Evolutionary conservation across 192 early-diverging fungal species (phyloP).

Genomic region (Cladochytrium replicatum): DNA sequence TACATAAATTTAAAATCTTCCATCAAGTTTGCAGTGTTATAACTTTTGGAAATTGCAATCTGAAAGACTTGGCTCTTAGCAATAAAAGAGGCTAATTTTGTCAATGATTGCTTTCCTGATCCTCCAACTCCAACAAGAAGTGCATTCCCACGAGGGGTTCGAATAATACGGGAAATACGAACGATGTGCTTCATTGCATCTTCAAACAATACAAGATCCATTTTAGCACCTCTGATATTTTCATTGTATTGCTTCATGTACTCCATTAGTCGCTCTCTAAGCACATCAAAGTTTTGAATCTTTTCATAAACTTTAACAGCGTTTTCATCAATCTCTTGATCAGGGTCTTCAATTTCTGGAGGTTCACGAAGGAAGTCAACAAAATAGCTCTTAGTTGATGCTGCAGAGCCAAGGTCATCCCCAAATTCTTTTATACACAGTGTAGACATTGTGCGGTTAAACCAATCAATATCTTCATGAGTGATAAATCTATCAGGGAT

Average conservation of each 20-base stretch:
- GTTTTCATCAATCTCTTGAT: constrained; percentile 49
- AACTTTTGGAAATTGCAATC: constrained; percentile 54
- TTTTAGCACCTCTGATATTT: constrained; percentile 45
- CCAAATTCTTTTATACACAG: constrained; percentile 44
- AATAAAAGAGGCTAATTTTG: constrained; percentile 53
- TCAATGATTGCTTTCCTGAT: constrained; percentile 57
- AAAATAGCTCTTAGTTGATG: constrained; percentile 36
- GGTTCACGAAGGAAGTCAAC: constrained; percentile 53
- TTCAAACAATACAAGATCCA: constrained; percentile 59
- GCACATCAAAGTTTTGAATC: constrained; percentile 43
- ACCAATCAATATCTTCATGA: constrained; percentile 51
- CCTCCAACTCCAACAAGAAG: constrained; percentile 56
- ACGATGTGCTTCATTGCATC: constrained; percentile 60
- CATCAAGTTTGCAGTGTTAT: constrained; percentile 49
- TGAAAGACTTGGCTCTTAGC: constrained; percentile 55
- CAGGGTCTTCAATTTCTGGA: constrained; percentile 52
- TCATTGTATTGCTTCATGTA: constrained; percentile 60
- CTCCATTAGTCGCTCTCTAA: constrained; percentile 38
- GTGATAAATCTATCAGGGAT: constrained; percentile 54
- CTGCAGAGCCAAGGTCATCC: constrained; percentile 32
- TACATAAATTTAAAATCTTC: constrained; percentile 61
- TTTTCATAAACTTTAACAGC: constrained; percentile 52
- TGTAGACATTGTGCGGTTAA: constrained; percentile 35
- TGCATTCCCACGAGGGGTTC: constrained; percentile 49
- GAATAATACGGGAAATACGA: constrained; percentile 51